phyloP scores from a whole-genome alignment of 2,329 filamentous ascomycete species.

The Pseudogymnoascus sp. region DNA sequence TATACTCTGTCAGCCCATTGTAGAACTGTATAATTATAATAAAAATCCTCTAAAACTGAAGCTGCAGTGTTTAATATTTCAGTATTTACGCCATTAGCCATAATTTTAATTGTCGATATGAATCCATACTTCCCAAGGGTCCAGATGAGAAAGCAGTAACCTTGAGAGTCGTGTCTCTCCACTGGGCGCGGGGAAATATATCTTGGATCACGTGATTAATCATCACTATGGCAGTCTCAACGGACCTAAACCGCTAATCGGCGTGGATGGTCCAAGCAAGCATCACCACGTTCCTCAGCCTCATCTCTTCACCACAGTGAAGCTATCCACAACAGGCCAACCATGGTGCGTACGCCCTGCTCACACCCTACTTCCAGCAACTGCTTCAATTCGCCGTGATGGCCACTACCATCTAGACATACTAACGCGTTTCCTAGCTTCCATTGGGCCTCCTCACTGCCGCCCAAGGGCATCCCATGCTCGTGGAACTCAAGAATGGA shows the following conservation, averaged over 20 bases:
- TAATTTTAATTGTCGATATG: background rate
- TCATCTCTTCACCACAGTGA: background rate
- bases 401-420: background rate
- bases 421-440: constrained; percentile 37
- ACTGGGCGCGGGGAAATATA: background rate
- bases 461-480: constrained; percentile 95
- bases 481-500: constrained; percentile 94
- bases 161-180: background rate
- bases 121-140: background rate
- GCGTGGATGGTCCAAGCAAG: constrained; percentile 1
- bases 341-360: background rate
- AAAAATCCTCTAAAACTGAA: background rate
- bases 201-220: background rate
- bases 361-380: background rate
- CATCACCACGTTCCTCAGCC: constrained; percentile 6
- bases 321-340: constrained; percentile 8
- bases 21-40: background rate
- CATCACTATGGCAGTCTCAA: background rate
- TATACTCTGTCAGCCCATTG: background rate
- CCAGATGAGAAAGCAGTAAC: background rate
- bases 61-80: background rate
- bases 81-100: background rate
- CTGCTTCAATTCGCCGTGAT: background rate
- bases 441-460: constrained; percentile 82
- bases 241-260: background rate